A percentile compares a stretch with the other conserved stretches of the same genome.
These are phyloP conservation scores for Termitomyces eurrhizus DNA, from an alignment of 768 basidiomycete species.

Conservation along the genomic window DNA sequence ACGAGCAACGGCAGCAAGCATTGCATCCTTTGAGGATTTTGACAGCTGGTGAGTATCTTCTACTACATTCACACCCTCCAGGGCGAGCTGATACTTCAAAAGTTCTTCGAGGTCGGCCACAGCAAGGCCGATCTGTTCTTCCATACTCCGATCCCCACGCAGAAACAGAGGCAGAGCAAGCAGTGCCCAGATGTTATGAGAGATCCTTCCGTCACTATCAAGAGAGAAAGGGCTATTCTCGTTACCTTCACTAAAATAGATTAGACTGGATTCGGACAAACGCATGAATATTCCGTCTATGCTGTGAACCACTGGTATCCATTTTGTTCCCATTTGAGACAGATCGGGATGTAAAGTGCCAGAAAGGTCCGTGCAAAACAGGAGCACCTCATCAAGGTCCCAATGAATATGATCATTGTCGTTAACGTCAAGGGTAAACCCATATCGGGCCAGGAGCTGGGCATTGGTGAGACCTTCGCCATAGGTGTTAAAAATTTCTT, in stretches of 20 bases:
- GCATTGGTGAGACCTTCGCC: conserved; percentile 64
- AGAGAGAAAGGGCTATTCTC: conserved; percentile 26
- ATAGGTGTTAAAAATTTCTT: conserved; percentile 77
- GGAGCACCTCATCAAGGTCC: conserved; percentile 29
- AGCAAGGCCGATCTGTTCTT: not conserved
- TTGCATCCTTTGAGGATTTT: not conserved
- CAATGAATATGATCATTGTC: conserved; percentile 57
- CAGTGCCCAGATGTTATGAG: conserved; percentile 46
- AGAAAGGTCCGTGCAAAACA: conserved; percentile 8
- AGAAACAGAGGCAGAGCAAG: conserved; percentile 27
- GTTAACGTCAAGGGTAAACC: conserved; percentile 72
- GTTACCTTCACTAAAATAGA: conserved; percentile 9
- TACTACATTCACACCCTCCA: conserved; percentile 10
- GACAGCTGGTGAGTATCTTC: not conserved
- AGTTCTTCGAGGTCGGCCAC: conserved; percentile 9
- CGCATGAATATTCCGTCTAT: conserved; percentile 6
- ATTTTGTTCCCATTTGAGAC: conserved; percentile 5
- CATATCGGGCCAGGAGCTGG: conserved; percentile 63
- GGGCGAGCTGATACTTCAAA: conserved; percentile 13
- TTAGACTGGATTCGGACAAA: conserved; percentile 20
- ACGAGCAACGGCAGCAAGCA: conserved; percentile 13
- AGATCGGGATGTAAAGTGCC: conserved; percentile 4
- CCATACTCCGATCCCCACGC: not conserved
- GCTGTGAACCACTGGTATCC: conserved; percentile 7
- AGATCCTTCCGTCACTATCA: conserved; percentile 49